phyloP scores from a whole-genome alignment of 495 filamentous ascomycete species.

The Penicillium mononematosum region DNA sequence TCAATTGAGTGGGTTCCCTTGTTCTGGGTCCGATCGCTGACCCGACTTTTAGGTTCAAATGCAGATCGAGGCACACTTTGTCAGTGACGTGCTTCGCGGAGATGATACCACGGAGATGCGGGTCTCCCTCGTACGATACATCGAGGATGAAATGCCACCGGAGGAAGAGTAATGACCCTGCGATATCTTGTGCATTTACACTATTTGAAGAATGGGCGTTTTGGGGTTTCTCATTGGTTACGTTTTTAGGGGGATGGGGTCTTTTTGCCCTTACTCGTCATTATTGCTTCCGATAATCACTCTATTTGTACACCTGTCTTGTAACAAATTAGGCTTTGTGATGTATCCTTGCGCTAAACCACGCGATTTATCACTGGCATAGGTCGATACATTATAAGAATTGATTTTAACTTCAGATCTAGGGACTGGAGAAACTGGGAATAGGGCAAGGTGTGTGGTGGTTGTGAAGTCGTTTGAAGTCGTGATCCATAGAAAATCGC shows the following conservation, averaged over 20 bases:
- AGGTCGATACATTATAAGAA: constrained; percentile 9
- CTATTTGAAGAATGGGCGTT: constrained; percentile 21
- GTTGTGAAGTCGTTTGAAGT: neutral
- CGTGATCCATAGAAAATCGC: constrained; percentile 6
- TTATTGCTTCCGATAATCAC: neutral
- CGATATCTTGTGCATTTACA: constrained; percentile 6
- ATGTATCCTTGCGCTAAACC: constrained; percentile 24
- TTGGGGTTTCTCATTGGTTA: constrained; percentile 13
- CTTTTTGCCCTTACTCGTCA: neutral
- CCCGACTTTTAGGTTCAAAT: constrained; percentile 72
- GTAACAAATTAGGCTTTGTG: constrained; percentile 28
- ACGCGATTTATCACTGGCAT: constrained; percentile 27
- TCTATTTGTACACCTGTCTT: constrained; percentile 9
- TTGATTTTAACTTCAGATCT: neutral
- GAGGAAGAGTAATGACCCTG: constrained; percentile 73
- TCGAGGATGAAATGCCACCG: constrained; percentile 95
- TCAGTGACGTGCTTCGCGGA: constrained; percentile 89
- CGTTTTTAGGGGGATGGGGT: constrained; percentile 9
- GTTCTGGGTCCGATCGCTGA: constrained; percentile 23
- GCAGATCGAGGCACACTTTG: constrained; percentile 97
- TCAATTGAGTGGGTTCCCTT: constrained; percentile 11
- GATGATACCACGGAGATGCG: constrained; percentile 98
- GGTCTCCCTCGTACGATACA: constrained; percentile 86
- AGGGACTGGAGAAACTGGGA: neutral
- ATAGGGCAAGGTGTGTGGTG: neutral